phyloP scores from a whole-genome alignment of 169 alveolate genomes.

The Eimeria falciformis region DNA sequence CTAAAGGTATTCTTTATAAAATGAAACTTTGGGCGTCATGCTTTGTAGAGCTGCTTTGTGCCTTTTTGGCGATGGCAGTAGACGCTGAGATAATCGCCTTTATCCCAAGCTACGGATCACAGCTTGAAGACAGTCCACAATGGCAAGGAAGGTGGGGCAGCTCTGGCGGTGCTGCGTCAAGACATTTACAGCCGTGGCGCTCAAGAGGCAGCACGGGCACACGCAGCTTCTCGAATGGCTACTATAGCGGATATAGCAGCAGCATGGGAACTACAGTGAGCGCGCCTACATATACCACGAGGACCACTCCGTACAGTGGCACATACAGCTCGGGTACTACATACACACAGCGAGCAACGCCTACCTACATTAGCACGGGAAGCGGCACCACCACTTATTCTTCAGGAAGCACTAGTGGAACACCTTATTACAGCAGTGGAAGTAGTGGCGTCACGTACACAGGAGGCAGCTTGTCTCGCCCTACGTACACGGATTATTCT shows the following conservation, averaged over 20 bases:
- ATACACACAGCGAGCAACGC: conserved; percentile 24
- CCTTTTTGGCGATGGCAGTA: not conserved
- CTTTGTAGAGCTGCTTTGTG: not conserved
- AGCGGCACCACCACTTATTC: not conserved
- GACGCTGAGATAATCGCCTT: not conserved
- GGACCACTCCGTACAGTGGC: conserved; percentile 12
- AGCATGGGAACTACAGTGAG: not conserved
- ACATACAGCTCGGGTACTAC: conserved; percentile 26
- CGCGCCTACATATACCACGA: conserved; percentile 24
- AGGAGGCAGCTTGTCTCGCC: not conserved
- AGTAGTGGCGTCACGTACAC: conserved; percentile 32
- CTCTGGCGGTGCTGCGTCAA: conserved; percentile 2
- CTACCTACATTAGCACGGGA: conserved; percentile 25
- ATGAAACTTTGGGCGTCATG: not conserved
- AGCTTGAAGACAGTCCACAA: not conserved
- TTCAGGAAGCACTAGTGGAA: conserved; percentile 42
- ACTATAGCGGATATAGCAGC: conserved; percentile 48
- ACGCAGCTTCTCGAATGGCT: conserved; percentile 28
- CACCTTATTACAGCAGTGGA: conserved; percentile 58
- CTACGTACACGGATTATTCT: conserved; percentile 16
- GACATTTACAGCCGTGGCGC: conserved; percentile 61
- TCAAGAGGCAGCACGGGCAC: conserved; percentile 30
- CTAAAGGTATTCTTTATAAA: not conserved
- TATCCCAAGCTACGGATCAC: not conserved
- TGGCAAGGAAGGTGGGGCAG: not conserved